A percentile compares a stretch with the other conserved stretches of the same genome.
phyloP scores from a whole-genome alignment of 768 basidiomycete genomes.

The Hortiboletus flavorubellus region DNA sequence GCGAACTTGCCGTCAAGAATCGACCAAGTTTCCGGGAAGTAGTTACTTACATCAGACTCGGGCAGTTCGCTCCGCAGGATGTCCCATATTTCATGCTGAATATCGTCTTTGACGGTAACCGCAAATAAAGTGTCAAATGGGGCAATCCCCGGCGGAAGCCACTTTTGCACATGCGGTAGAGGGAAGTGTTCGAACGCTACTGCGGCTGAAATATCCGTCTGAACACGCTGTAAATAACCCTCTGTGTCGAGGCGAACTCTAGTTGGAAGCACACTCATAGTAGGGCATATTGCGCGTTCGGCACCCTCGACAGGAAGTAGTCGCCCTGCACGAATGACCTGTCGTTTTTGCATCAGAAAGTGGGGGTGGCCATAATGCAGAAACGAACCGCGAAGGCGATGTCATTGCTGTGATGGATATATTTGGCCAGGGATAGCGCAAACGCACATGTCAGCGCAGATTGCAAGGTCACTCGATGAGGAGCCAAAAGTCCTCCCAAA shows the following conservation, averaged over 20 bases:
- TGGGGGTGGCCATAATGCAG: background rate
- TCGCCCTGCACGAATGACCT: slow-evolving; percentile 33
- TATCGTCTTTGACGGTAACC: slow-evolving; percentile 24
- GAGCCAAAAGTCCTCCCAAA: slow-evolving; percentile 19
- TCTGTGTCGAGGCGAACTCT: slow-evolving; percentile 20
- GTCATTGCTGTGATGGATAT: slow-evolving; percentile 24
- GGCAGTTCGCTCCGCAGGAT: slow-evolving; percentile 29
- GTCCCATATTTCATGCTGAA: slow-evolving; percentile 19
- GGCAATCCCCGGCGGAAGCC: slow-evolving; percentile 22
- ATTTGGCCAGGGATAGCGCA: slow-evolving; percentile 24
- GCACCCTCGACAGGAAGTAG: slow-evolving; percentile 25
- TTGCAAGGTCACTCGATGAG: slow-evolving; percentile 30
- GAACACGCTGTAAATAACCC: slow-evolving; percentile 19
- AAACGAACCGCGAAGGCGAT: slow-evolving; percentile 32
- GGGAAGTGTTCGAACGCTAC: slow-evolving; percentile 31
- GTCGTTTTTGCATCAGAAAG: slow-evolving; percentile 1
- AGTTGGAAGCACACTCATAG: slow-evolving; percentile 28
- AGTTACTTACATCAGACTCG: slow-evolving; percentile 29
- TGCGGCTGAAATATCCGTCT: slow-evolving; percentile 26
- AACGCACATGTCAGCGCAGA: slow-evolving; percentile 30
- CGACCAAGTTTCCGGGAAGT: background rate
- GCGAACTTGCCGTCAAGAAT: background rate
- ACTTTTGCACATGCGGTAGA: slow-evolving; percentile 30
- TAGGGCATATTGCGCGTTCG: slow-evolving; percentile 23
- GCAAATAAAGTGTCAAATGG: slow-evolving; percentile 34